Evolutionary conservation across 164 flowering plant genomes (phyloP).

Genomic region (Aristolochia fimbriata): DNA sequence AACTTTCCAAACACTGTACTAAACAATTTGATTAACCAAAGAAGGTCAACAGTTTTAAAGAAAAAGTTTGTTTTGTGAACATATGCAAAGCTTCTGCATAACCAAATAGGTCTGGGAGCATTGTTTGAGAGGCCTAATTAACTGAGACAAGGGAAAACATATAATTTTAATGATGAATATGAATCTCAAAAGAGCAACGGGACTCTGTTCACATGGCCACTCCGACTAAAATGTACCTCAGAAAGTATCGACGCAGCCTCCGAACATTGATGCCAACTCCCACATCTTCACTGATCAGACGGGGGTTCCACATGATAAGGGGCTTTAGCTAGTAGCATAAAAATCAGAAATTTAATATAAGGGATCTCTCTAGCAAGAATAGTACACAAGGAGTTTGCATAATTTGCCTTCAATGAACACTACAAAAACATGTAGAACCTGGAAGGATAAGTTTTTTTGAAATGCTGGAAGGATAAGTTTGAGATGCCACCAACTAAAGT

Average conservation of each 20-base stretch:
- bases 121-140: no score
- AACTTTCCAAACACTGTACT: no score
- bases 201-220: background rate
- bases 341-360: conserved; percentile 9
- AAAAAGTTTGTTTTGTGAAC: no score
- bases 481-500: no score
- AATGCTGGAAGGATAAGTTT: no score
- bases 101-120: no score
- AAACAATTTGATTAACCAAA: no score
- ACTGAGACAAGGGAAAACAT: background rate
- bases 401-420: no score
- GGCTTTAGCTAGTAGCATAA: conserved; percentile 67
- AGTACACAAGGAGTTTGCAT: background rate
- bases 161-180: background rate
- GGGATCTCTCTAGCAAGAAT: conserved; percentile 1
- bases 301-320: conserved; percentile 99
- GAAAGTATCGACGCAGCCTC: conserved; percentile 58
- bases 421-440: no score
- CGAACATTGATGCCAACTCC: conserved; percentile 96
- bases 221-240: conserved; percentile 37
- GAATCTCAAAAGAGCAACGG: background rate
- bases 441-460: no score
- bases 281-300: conserved; percentile 89
- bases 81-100: no score
- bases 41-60: no score